Evolutionary conservation across 2,329 filamentous ascomycete genomes (phyloP).

Genomic region (Fusarium sarcochroum): DNA sequence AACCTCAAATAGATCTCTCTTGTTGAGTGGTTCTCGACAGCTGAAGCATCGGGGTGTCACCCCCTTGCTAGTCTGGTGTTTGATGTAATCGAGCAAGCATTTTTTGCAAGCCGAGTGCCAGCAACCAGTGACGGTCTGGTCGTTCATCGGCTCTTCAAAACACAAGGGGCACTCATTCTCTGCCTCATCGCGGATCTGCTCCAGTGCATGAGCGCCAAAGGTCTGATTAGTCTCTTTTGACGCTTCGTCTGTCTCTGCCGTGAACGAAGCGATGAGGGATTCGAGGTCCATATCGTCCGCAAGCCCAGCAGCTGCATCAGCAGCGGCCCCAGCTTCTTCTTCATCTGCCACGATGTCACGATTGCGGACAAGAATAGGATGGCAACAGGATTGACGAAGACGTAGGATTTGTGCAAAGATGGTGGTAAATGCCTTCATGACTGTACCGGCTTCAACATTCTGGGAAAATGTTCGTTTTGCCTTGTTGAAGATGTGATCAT

Average conservation of each 20-base stretch:
- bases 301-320: conserved; percentile 84
- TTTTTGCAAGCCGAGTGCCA: conserved; percentile 98
- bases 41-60: conserved; percentile 88
- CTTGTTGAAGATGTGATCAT: conserved; percentile 87
- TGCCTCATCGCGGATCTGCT: conserved; percentile 91
- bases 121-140: conserved; percentile 94
- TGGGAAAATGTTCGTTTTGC: conserved; percentile 88
- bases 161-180: conserved; percentile 95
- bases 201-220: conserved; percentile 89
- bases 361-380: conserved; percentile 90
- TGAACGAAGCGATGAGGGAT: conserved; percentile 87
- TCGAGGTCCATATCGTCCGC: conserved; percentile 97
- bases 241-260: conserved; percentile 73
- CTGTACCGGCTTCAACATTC: conserved; percentile 90
- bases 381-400: conserved; percentile 93
- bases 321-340: conserved; percentile 80
- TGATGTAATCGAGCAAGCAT: conserved; percentile 91
- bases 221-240: conserved; percentile 69
- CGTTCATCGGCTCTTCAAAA: conserved; percentile 93
- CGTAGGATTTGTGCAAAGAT: conserved; percentile 97
- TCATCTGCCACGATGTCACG: conserved; percentile 88
- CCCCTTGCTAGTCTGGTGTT: conserved; percentile 84
- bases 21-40: conserved; percentile 86
- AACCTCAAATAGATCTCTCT: conserved; percentile 91
- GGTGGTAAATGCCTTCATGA: conserved; percentile 95